Base-by-base conservation (phyloP, 2,329 filamentous ascomycete genomes). In the Fusarium armeniacum region DNA sequence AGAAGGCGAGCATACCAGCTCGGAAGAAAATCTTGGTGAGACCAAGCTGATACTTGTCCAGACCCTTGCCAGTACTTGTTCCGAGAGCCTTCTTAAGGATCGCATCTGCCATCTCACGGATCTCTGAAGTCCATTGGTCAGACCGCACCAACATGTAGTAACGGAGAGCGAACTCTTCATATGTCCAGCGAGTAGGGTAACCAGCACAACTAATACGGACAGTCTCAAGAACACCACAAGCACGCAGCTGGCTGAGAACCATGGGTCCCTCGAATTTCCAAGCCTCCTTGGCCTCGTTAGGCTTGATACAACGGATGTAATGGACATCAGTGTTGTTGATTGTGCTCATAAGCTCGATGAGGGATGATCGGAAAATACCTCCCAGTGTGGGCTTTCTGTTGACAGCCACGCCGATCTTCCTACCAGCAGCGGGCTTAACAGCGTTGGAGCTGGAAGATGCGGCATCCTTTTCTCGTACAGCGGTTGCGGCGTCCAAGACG, bases 221-320 rank as follows among this genome's bases (percentile, higher is more conserved):
- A 6, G 96, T 99, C 82, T 99, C 96, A 62, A 99, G 88, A 38
- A 99, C 97, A 94, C 96, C 96, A 83, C 96, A 99, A 82, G 96
- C 96, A 81, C 97, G 91, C 75, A 99, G 85, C 81, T 99, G 96
- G 81, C 93, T 97, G 65, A 99, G 87, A 73, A 99, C 96, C 96
- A 99, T 99, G 5, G 97, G 96, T 0, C 96, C 96, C 78, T 99
- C 96, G 67, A 98, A 99, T 76, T 97, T 95, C 96, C 96, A 99
- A 0, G 96, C 89, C 76, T 93, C 93, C 81, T 99, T 99, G 52
- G 90, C 93, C 82, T 99, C 96, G 78, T 99, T 99, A 33, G 96
- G 96, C 83, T 99, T 99, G 82, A 99, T 98, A 80, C 96, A 99
- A 73, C 96, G 91, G 77, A 99, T 99, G 81, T 99, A 99, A 81